Base-by-base conservation (phyloP, 495 filamentous ascomycete species). In the Xylaria bambusicola region DNA sequence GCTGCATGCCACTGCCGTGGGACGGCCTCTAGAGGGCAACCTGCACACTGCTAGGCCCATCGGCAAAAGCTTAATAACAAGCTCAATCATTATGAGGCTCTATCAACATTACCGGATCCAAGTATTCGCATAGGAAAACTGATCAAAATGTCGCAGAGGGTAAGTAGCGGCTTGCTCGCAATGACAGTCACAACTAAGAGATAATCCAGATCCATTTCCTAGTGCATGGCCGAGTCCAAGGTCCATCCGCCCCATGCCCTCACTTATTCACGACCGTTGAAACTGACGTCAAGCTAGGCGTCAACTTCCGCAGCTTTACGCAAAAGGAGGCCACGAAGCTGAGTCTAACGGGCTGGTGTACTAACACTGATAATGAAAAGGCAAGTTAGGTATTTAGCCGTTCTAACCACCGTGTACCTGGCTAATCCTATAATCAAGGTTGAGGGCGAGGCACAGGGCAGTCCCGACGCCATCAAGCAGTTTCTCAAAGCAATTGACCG, bases 381-480 rank as follows among this genome's bases (percentile, higher is more conserved):
- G 91, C 89, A 68, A 31, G 68, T 61, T 36, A 33, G 42, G 13
- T 13, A 31, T 15, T 24, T 10, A 23, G 24, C n/a, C 23, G 4
- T 36, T 29, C 17, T 42, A 42, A 2, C 18, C 21, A 12, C 13
- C 12, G 33, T 45, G 29, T 27, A 27, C 21, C 33, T 58, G 20
- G 17, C 48, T 26, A 45, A 51, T 24, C 18, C 38, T 6, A 27
- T 17, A 33, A 20, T 29, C 18, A 21, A 94, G 88, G 92, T 97
- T n/a, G 86, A 88, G 70, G 93, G 93, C 40, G 93, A 97, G 75
- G 91, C 87, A 2, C 93, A 97, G 66, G 93, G 93, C 31, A 73
- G 81, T 13, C 78, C 85, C 9, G 77, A 84, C 10, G 70, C 77
- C 4, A 65, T 97, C 41, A 73, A 87, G 52, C 80, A 83, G 23